A percentile compares a stretch with the other conserved stretches of the same genome.
These are phyloP conservation scores for Nectriaceae sp. DNA, from an alignment of 2,329 filamentous ascomycete species.

Conservation along the genomic window DNA sequence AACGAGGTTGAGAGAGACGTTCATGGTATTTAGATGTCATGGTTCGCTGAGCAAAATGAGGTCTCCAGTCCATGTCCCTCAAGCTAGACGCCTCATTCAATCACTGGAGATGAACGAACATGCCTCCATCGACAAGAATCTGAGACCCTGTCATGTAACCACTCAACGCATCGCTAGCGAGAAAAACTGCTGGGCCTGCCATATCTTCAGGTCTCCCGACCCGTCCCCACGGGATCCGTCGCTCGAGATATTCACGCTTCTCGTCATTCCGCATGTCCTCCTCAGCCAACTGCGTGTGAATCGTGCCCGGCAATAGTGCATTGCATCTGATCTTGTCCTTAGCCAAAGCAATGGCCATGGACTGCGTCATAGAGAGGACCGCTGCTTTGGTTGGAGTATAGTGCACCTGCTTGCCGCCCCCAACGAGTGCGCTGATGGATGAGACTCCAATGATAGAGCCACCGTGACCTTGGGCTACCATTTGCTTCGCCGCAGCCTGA, in stretches of 20 bases:
- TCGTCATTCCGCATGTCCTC: slow-evolving; percentile 68
- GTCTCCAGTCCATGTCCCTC: too few relatives aligned
- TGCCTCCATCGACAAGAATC: slow-evolving; percentile 70
- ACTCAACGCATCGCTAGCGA: slow-evolving; percentile 66
- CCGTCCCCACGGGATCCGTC: slow-evolving; percentile 71
- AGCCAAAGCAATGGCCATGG: slow-evolving; percentile 64
- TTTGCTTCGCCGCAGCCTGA: slow-evolving; percentile 77
- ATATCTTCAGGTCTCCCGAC: slow-evolving; percentile 63
- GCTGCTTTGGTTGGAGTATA: slow-evolving; percentile 85
- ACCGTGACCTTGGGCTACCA: slow-evolving; percentile 54
- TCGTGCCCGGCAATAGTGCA: slow-evolving; percentile 75
- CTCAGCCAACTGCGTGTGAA: slow-evolving; percentile 77
- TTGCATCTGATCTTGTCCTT: slow-evolving; percentile 74
- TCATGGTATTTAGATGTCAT: too few relatives aligned
- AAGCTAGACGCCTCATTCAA: too few relatives aligned
- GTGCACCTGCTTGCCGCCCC: slow-evolving; percentile 73
- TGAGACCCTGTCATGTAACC: slow-evolving; percentile 69
- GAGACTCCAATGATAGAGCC: slow-evolving; percentile 75
- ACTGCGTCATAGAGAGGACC: slow-evolving; percentile 62
- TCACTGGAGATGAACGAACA: slow-evolving; percentile 72
- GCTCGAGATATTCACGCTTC: slow-evolving; percentile 76
- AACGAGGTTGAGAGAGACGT: too few relatives aligned
- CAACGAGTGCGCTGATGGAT: slow-evolving; percentile 70
- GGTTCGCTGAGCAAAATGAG: too few relatives aligned
- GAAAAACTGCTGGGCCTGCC: slow-evolving; percentile 71